phyloP scores from a whole-genome alignment of 768 basidiomycete species.

The Suillus sp. region DNA sequence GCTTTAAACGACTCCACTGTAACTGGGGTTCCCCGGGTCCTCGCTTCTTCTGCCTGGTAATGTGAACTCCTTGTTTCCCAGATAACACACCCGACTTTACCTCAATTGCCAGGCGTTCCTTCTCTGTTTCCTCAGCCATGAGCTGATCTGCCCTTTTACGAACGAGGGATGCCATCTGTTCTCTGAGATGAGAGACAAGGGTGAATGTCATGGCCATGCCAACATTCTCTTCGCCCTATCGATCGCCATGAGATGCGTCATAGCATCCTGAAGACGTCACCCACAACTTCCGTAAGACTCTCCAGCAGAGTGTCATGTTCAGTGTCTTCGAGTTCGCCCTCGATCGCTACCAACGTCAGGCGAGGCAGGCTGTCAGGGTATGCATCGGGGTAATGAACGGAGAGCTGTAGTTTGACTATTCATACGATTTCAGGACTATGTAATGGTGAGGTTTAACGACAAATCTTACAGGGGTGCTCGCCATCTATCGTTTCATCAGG shows the following conservation, averaged over 20 bases:
- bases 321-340: slow-evolving; percentile 63
- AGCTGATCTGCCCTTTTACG: slow-evolving; percentile 56
- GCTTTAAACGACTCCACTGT: slow-evolving; percentile 76
- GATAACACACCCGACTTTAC: slow-evolving; percentile 39
- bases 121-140: slow-evolving; percentile 67
- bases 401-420: slow-evolving; percentile 75
- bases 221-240: slow-evolving; percentile 78
- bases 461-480: slow-evolving; percentile 52
- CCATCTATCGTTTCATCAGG: slow-evolving; percentile 77
- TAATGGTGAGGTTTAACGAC: not conserved
- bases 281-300: slow-evolving; percentile 58
- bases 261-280: slow-evolving; percentile 25
- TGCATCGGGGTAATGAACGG: slow-evolving; percentile 73
- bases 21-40: slow-evolving; percentile 90
- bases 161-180: slow-evolving; percentile 69
- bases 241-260: slow-evolving; percentile 4
- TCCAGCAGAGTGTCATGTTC: slow-evolving; percentile 58
- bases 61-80: slow-evolving; percentile 1
- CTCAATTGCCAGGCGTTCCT: slow-evolving; percentile 74
- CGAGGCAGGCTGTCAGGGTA: slow-evolving; percentile 88
- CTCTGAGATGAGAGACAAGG: slow-evolving; percentile 81
- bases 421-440: slow-evolving; percentile 16
- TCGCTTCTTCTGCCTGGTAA: slow-evolving; percentile 79
- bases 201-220: slow-evolving; percentile 99
- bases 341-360: slow-evolving; percentile 62